A percentile compares a stretch with the other conserved stretches of the same genome.
These are phyloP conservation scores for Colletotrichum echinochloae DNA, from an alignment of 2,329 filamentous ascomycete genomes.

Conservation along the genomic window DNA sequence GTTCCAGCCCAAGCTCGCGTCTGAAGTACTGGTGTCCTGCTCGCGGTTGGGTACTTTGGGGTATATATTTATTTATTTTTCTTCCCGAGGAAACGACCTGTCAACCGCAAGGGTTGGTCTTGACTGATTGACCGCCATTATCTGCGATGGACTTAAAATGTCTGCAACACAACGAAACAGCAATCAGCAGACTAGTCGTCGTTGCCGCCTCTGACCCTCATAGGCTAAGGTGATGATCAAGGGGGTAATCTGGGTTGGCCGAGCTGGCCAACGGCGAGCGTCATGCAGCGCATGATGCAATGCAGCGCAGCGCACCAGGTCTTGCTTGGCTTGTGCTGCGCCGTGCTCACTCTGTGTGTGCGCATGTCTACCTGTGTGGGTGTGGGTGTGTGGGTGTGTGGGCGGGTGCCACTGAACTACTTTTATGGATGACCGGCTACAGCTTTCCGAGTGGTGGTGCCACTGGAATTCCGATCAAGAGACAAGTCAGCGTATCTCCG, in stretches of 20 bases:
- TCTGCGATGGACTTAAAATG: constrained; percentile 11
- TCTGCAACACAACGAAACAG: constrained; percentile 10
- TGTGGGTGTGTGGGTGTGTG: background rate
- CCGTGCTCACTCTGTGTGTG: background rate
- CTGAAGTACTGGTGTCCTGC: constrained; percentile 32
- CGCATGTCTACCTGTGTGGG: too few species aligned
- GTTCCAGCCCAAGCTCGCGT: constrained; percentile 30
- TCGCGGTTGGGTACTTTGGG: background rate
- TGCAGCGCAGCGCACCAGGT: constrained; percentile 30
- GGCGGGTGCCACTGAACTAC: constrained; percentile 4
- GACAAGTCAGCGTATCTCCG: constrained; percentile 16
- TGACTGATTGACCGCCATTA: constrained; percentile 18
- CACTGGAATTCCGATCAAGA: constrained; percentile 12
- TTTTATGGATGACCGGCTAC: background rate
- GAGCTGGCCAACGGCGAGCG: constrained; percentile 22
- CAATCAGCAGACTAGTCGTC: constrained; percentile 2
- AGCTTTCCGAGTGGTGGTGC: constrained; percentile 6
- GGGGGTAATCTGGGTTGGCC: constrained; percentile 1
- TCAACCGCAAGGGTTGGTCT: background rate
- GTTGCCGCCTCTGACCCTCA: constrained; percentile 5
- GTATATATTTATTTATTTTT: background rate
- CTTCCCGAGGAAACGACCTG: constrained; percentile 2
- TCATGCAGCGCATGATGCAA: constrained; percentile 37
- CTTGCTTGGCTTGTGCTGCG: constrained; percentile 20
- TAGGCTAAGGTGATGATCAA: constrained; percentile 24